A percentile compares a stretch with the other conserved stretches of the same genome.
These are phyloP conservation scores for Capronia coronata DNA, from an alignment of 2,329 filamentous ascomycete species.

Conservation along the genomic window DNA sequence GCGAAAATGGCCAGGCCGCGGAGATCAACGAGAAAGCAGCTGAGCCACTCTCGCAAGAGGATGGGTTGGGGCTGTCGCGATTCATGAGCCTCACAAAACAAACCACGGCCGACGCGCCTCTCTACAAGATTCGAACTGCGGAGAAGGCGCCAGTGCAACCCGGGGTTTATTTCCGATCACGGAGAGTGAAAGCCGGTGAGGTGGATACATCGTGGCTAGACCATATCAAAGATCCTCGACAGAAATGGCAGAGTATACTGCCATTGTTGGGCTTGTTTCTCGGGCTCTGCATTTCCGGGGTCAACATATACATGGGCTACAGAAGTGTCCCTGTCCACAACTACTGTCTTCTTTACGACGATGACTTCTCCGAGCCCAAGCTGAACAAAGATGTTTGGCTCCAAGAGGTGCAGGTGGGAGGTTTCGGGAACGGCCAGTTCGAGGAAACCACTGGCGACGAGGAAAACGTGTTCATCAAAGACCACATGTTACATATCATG, in stretches of 20 bases:
- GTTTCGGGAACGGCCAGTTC: conserved; percentile 46
- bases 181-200: conserved; percentile 63
- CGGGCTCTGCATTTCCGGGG: conserved; percentile 34
- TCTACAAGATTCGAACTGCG: too few species aligned
- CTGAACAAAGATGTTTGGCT: conserved; percentile 43
- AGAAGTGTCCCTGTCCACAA: conserved; percentile 21
- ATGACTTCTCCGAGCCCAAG: conserved; percentile 40
- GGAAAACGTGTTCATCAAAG: conserved; percentile 45
- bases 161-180: conserved; percentile 55
- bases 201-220: conserved; percentile 69
- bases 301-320: conserved; percentile 31
- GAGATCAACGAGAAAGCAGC: too few species aligned
- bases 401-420: conserved; percentile 45
- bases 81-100: too few species aligned
- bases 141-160: background rate
- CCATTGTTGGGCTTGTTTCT: conserved; percentile 6
- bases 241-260: conserved; percentile 58
- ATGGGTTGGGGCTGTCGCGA: too few species aligned
- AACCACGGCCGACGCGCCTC: too few species aligned
- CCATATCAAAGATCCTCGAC: conserved; percentile 61
- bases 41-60: too few species aligned
- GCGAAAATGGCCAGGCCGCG: too few species aligned
- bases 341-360: conserved; percentile 49
- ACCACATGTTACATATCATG: conserved; percentile 49
- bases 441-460: conserved; percentile 50